Conservation (phyloP, 192 early-diverging fungal genomes). For the Borealophlyctis nickersoniae region DNA sequence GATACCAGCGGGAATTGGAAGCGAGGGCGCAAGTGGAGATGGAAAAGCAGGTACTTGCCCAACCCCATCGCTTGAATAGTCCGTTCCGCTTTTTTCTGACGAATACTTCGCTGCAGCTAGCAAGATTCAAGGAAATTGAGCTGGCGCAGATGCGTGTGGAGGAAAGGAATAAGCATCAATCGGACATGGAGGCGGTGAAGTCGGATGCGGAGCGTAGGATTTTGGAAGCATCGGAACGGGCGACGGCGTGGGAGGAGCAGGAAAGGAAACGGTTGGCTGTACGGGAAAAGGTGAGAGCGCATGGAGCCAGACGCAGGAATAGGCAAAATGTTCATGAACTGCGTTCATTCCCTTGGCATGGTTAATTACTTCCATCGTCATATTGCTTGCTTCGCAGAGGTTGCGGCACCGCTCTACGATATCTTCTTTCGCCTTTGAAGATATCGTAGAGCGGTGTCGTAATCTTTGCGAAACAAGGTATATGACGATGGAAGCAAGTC, state of each 20-base stretch:
- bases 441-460: too few species aligned
- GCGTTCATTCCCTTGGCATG: too few species aligned
- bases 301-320: too few species aligned
- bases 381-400: too few species aligned
- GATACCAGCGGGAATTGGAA: constrained; percentile 44
- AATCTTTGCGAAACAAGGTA: too few species aligned
- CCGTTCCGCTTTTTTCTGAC: neutral
- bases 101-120: constrained; percentile 14
- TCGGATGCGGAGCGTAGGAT: constrained; percentile 23
- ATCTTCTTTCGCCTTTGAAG: too few species aligned
- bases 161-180: constrained; percentile 29
- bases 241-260: constrained; percentile 12
- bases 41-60: constrained; percentile 26
- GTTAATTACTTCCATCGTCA: too few species aligned
- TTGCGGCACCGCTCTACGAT: too few species aligned
- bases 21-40: constrained; percentile 22
- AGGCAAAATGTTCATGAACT: too few species aligned
- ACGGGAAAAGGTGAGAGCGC: constrained; percentile 43
- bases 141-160: constrained; percentile 46
- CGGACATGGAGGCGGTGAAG: constrained; percentile 22
- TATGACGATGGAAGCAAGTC: too few species aligned
- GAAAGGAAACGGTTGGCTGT: constrained; percentile 25
- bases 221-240: constrained; percentile 21
- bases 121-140: constrained; percentile 43
- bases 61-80: neutral